Conservation (phyloP, 768 basidiomycete genomes). For the Termitomyces sp. region DNA sequence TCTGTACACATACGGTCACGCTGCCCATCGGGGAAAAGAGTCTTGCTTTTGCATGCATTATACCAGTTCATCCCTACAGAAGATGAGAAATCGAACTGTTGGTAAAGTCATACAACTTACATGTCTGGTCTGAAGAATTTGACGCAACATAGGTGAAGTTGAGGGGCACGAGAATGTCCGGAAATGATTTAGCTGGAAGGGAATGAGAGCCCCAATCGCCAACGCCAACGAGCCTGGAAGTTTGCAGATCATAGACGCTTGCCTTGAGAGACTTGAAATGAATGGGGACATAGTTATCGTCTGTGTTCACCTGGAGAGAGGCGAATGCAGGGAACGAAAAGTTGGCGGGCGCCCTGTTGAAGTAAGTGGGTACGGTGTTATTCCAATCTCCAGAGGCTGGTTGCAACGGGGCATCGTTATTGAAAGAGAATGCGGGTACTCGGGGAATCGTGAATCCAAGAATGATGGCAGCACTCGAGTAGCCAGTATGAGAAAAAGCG, state of each 20-base stretch:
- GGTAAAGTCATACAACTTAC: conserved; percentile 35
- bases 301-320: conserved; percentile 75
- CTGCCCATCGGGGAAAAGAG: conserved; percentile 43
- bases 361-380: conserved; percentile 53
- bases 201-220: conserved; percentile 61
- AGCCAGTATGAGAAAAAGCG: conserved; percentile 8
- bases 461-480: conserved; percentile 57
- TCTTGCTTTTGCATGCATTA: conserved; percentile 67
- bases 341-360: conserved; percentile 81
- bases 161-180: conserved; percentile 70
- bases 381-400: conserved; percentile 61
- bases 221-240: conserved; percentile 59
- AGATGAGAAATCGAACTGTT: background rate
- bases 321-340: conserved; percentile 85
- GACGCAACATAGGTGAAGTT: conserved; percentile 81
- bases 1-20: conserved; percentile 55
- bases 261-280: conserved; percentile 69
- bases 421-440: conserved; percentile 71
- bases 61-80: conserved; percentile 70
- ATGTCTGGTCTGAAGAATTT: conserved; percentile 83
- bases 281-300: conserved; percentile 72
- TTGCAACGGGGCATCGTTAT: conserved; percentile 52
- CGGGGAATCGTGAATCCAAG: conserved; percentile 83
- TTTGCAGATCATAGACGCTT: conserved; percentile 66
- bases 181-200: conserved; percentile 65